Evolutionary conservation across 257 asterid genomes (phyloP).

Genomic region (Salvia miltiorrhiza): DNA sequence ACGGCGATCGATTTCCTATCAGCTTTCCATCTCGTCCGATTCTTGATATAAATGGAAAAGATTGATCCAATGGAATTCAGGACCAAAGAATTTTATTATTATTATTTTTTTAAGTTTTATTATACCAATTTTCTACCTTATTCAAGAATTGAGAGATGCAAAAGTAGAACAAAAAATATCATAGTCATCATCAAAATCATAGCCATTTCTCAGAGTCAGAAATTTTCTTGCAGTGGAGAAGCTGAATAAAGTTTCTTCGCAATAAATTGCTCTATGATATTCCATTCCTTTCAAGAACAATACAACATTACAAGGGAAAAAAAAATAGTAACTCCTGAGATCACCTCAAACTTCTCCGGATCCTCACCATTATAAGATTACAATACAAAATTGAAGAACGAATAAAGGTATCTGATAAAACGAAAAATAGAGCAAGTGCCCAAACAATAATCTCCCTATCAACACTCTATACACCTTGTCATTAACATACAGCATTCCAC

Average conservation of each 20-base stretch:
- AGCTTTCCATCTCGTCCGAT: too few species aligned
- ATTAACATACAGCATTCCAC: slow-evolving; percentile 19
- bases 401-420: background rate
- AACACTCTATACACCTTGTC: slow-evolving; percentile 21
- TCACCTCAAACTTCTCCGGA: slow-evolving; percentile 14
- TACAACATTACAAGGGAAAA: slow-evolving; percentile 7
- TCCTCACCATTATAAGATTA: slow-evolving; percentile 13
- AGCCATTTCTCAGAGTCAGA: background rate
- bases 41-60: too few species aligned
- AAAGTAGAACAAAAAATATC: too few species aligned
- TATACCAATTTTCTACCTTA: too few species aligned
- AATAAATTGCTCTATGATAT: background rate
- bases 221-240: background rate
- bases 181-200: too few species aligned
- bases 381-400: background rate
- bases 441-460: slow-evolving; percentile 16
- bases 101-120: too few species aligned
- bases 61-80: too few species aligned
- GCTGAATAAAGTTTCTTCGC: background rate
- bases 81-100: too few species aligned
- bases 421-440: background rate
- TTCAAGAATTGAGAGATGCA: too few species aligned
- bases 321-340: background rate
- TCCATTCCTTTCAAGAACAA: slow-evolving; percentile 8
- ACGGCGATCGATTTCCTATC: too few species aligned